Conservation (phyloP, 768 basidiomycete species). For the Cystoderma amianthinum region DNA sequence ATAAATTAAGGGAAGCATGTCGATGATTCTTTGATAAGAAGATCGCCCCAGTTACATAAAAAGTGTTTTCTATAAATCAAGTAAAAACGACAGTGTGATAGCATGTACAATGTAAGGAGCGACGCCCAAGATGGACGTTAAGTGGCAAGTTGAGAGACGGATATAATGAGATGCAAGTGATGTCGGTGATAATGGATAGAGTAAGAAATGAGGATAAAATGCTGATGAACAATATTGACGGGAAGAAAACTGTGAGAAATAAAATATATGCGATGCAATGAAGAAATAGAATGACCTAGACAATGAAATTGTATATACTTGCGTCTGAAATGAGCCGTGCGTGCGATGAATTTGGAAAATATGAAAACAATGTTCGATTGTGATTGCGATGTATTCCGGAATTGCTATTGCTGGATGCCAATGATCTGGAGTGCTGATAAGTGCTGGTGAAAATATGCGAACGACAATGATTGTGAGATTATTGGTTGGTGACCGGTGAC, state of each 20-base stretch:
- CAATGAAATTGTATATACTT: neutral
- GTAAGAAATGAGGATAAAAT: neutral
- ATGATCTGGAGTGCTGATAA: neutral
- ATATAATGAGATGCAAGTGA: neutral
- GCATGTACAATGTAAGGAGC: neutral
- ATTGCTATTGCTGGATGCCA: neutral
- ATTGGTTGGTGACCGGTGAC: neutral
- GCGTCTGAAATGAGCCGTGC: neutral
- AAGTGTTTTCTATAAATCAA: too few relatives aligned
- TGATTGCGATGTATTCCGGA: neutral
- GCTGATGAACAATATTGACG: neutral
- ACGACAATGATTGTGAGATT: neutral
- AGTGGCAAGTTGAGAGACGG: neutral
- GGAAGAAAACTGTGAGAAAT: neutral
- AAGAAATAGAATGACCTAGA: neutral
- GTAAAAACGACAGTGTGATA: too few relatives aligned
- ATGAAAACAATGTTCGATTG: neutral
- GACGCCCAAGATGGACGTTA: neutral
- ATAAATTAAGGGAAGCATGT: too few relatives aligned
- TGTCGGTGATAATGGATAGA: neutral
- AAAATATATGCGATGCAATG: neutral
- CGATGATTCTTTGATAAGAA: too few relatives aligned
- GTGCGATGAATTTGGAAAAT: neutral
- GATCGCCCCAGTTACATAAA: too few relatives aligned
- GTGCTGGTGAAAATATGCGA: neutral